Conservation (phyloP, 2,329 filamentous ascomycete genomes). For the Cytospora schulzeri region DNA sequence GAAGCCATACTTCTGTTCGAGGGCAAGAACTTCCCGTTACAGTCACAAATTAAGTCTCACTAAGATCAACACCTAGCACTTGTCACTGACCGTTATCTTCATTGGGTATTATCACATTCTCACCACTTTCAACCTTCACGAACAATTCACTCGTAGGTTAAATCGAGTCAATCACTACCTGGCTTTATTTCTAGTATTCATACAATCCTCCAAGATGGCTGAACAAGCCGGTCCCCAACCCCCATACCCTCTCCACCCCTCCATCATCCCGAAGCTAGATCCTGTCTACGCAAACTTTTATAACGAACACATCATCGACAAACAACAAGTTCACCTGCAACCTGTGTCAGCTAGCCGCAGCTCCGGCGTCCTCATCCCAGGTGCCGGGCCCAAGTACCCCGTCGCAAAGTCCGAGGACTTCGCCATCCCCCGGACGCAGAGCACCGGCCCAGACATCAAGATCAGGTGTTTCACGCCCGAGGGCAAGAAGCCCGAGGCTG, state of each 20-base stretch:
- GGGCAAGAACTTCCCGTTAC: not conserved
- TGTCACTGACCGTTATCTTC: too few species aligned
- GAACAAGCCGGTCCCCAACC: constrained; percentile 23
- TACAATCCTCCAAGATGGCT: constrained; percentile 6
- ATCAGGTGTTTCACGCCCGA: constrained; percentile 55
- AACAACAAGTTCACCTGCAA: constrained; percentile 57
- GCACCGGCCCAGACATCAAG: constrained; percentile 49
- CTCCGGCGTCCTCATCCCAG: constrained; percentile 54
- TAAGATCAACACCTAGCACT: too few species aligned
- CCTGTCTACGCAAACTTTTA: constrained; percentile 56
- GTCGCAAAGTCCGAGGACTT: constrained; percentile 51
- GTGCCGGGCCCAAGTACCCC: constrained; percentile 49
- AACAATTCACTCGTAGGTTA: not conserved
- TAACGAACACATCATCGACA: constrained; percentile 51
- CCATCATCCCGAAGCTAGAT: constrained; percentile 47
- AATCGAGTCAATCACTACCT: not conserved
- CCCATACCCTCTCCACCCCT: constrained; percentile 50
- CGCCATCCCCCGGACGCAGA: constrained; percentile 45
- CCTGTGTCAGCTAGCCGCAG: constrained; percentile 53
- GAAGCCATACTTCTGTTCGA: not conserved
- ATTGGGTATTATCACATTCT: too few species aligned
- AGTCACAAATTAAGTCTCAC: not conserved
- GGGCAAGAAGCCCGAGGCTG: constrained; percentile 44
- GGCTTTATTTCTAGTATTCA: not conserved
- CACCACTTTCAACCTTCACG: not conserved